These are phyloP conservation scores for Metschnikowia baotianmanensis DNA, from an alignment of 805 yeast species.

Conservation along the genomic window DNA sequence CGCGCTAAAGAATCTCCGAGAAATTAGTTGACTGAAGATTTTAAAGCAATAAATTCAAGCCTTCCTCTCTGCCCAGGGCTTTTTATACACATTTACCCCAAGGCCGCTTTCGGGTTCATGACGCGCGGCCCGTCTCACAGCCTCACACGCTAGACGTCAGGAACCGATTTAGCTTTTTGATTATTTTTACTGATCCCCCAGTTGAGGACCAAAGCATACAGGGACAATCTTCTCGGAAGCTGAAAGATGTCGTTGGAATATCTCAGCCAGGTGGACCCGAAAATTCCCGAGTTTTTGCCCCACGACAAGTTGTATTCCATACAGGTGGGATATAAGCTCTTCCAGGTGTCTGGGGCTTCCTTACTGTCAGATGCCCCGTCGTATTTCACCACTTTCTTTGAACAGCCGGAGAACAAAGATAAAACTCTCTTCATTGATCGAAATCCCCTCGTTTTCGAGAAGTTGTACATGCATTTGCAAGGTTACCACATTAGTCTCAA, in stretches of 20 bases:
- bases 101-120: too few species aligned
- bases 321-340: conserved; percentile 64
- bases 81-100: too few species aligned
- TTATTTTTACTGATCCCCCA: too few species aligned
- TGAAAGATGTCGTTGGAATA: conserved; percentile 9
- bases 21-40: too few species aligned
- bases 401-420: conserved; percentile 34
- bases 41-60: too few species aligned
- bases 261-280: conserved; percentile 34
- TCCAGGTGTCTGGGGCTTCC: conserved; percentile 77
- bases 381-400: conserved; percentile 75
- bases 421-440: conserved; percentile 66
- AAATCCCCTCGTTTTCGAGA: conserved; percentile 63
- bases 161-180: too few species aligned
- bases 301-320: conserved; percentile 67
- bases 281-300: conserved; percentile 56
- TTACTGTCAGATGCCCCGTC: conserved; percentile 85
- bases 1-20: too few species aligned
- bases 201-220: too few species aligned
- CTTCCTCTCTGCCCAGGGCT: too few species aligned
- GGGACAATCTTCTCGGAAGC: too few species aligned
- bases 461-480: conserved; percentile 70
- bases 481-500: conserved; percentile 70
- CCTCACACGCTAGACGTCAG: too few species aligned
- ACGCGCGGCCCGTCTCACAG: too few species aligned